Base-by-base conservation (phyloP, 2,329 filamentous ascomycete genomes). In the Akanthomyces uredinophilus region DNA sequence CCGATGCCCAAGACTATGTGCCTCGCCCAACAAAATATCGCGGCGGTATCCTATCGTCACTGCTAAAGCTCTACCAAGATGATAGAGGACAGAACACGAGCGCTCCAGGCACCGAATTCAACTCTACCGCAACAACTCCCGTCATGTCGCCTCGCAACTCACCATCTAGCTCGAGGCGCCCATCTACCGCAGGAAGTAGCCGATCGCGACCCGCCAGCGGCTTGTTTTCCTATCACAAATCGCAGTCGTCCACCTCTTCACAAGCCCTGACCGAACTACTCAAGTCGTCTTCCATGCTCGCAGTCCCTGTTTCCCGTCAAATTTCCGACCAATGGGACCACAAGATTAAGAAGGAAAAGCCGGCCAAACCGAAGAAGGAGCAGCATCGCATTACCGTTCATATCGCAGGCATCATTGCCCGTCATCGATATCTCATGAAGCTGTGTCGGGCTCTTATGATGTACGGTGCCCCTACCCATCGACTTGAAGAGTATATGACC, bases 381-480 rank as follows among this genome's bases (percentile, higher is more conserved):
- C 70, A 75, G 64, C 67, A 70, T 24, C 69, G 77, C 27, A 84
- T 86, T 66, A 85, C 81, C 0, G 75, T 83, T 11, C 83, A 86
- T 66, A 87, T 88, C 64, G 85, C 85, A 5, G 80, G 84, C 64
- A 93, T 90, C 18, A 82, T 96, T 22, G 87, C 87, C 41, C 85
- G 92, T 3, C 92, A 96, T 68, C 84, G 86, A 60, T 97, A 96
- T 71, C 81, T 97, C 14, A 83, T 93, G 60, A 92, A 90, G 72
- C 83, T 97, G 44, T 96, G 93, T 72, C 86, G 87, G 46, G 91
- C 91, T 1, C 78, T 97, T 63, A 97, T 97, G 92, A 82, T 87
- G 70, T 96, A 91, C 66, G 93, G 93, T 14, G 93, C 93, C 1
- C 93, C 93, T 1, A 96, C 92, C 0, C 93, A 97, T 77, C 87